These are phyloP conservation scores for Tarenaya hassleriana DNA, from an alignment of 345 rosid species.

Conservation along the genomic window DNA sequence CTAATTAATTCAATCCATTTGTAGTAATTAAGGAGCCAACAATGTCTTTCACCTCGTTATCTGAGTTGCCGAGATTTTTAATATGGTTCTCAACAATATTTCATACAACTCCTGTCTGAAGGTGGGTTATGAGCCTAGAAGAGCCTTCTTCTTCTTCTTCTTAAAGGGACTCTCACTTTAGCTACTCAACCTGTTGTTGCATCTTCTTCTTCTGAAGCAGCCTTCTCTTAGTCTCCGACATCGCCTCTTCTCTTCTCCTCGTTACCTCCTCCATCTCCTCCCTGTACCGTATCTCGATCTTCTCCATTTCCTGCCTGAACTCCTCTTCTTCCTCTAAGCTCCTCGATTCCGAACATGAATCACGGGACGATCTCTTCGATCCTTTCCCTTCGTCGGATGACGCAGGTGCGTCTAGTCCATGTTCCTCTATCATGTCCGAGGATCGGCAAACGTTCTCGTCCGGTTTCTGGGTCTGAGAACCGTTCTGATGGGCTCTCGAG, in stretches of 20 bases:
- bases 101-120: too few species aligned
- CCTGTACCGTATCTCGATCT: constrained; percentile 50
- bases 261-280: constrained; percentile 42
- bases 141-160: too few species aligned
- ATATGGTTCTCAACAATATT: too few species aligned
- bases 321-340: constrained; percentile 28
- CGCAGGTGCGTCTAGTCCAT: constrained; percentile 38
- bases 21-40: too few species aligned
- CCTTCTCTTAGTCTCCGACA: constrained; percentile 36
- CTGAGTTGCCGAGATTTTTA: too few species aligned
- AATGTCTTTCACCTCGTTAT: too few species aligned
- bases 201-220: not conserved
- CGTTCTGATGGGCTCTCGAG: constrained; percentile 25
- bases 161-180: not conserved
- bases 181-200: constrained; percentile 11
- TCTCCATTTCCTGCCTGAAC: constrained; percentile 39
- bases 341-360: constrained; percentile 11
- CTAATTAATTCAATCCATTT: too few species aligned
- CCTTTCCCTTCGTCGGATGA: constrained; percentile 32
- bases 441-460: constrained; percentile 26
- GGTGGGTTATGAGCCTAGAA: too few species aligned
- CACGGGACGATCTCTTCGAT: constrained; percentile 18
- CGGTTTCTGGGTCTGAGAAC: constrained; percentile 21
- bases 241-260: constrained; percentile 55
- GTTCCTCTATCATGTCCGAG: constrained; percentile 31